Conservation (phyloP, 805 yeast species). For the Scheffersomyces coipomensis region DNA sequence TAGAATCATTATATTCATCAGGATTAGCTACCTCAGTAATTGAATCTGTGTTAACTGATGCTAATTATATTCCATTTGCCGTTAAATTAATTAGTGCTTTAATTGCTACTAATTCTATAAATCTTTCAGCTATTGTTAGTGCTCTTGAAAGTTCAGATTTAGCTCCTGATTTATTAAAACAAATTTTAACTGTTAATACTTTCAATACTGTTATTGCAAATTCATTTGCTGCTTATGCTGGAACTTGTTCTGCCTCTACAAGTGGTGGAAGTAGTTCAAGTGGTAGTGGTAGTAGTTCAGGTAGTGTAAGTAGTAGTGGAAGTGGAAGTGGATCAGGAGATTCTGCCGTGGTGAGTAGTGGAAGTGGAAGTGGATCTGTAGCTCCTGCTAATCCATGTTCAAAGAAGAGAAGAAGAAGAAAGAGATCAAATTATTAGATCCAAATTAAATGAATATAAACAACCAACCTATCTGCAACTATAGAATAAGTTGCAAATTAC, state of each 20-base stretch:
- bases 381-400: slow-evolving; percentile 19
- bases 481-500: too few species aligned
- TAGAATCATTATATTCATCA: slow-evolving; percentile 39
- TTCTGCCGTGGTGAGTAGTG: background rate
- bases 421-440: slow-evolving; percentile 11
- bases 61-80: slow-evolving; percentile 35
- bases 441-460: background rate
- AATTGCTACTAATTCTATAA: slow-evolving; percentile 25
- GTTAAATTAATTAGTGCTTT: slow-evolving; percentile 30
- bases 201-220: slow-evolving; percentile 32
- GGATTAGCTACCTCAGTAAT: slow-evolving; percentile 43
- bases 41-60: slow-evolving; percentile 36
- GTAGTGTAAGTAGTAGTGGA: slow-evolving; percentile 5
- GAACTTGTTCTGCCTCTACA: slow-evolving; percentile 21
- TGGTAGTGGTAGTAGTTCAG: slow-evolving; percentile 6
- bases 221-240: slow-evolving; percentile 38
- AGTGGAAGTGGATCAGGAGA: slow-evolving; percentile 10
- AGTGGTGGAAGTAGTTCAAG: slow-evolving; percentile 9
- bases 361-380: slow-evolving; percentile 5
- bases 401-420: slow-evolving; percentile 33
- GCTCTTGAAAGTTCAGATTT: slow-evolving; percentile 34
- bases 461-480: too few species aligned
- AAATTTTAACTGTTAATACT: slow-evolving; percentile 31
- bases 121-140: slow-evolving; percentile 21
- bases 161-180: slow-evolving; percentile 29